Evolutionary conservation across 2,329 filamentous ascomycete genomes (phyloP), one percentile per base, ranked within the genome.

Genomic region (Blastomyces gilchristii): DNA sequence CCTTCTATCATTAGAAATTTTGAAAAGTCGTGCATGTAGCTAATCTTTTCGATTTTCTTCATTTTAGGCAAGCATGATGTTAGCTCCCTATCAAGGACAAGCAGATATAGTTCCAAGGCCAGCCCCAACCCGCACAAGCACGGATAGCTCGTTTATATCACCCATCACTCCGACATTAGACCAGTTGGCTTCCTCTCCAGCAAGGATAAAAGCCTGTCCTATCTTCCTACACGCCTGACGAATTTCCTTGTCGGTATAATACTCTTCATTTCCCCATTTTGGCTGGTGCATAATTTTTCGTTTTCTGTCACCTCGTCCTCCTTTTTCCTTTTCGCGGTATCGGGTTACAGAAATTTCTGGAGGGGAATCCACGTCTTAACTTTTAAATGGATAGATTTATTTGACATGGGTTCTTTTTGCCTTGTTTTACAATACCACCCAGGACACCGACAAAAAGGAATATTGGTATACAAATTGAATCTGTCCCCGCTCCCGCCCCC

Each of bases 61-160:
- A 31, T 47, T 31, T 47, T n/a, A 89, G 86, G 87, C 68, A 90
- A 89, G 78, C 88, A 91, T 70, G 87, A 91, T 72, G 88, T 91
- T 61, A 69, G 75, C 52, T 75, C 76, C 34, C 71, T 78, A 28
- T 73, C 76, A 22, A 72, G 76, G 61, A 77, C 71, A 25, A 77
- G 75, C 63, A 73, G 74, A 25, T 77, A 75, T 64, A 77, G 75
- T 65, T 74, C 75, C 7, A 71, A 72, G 45, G 66, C 71, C 37
- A 75, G 76, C 8, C 34, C 34, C 34, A 37, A 37, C 63, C 66
- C 67, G 3, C 74, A 76, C 65, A 74, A 73, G 12, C 74, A 76
- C 63, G 70, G 73, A 62, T 75, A 68, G 64, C n/a, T 39, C 16
- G 37, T 16, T 31, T 53, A 16, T 18, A 49, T 37, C 9, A 9